Percentiles rank a stretch among this genome's conserved stretches.
phyloP scores from a whole-genome alignment of 2,329 filamentous ascomycete species.

The Didymella lethalis region DNA sequence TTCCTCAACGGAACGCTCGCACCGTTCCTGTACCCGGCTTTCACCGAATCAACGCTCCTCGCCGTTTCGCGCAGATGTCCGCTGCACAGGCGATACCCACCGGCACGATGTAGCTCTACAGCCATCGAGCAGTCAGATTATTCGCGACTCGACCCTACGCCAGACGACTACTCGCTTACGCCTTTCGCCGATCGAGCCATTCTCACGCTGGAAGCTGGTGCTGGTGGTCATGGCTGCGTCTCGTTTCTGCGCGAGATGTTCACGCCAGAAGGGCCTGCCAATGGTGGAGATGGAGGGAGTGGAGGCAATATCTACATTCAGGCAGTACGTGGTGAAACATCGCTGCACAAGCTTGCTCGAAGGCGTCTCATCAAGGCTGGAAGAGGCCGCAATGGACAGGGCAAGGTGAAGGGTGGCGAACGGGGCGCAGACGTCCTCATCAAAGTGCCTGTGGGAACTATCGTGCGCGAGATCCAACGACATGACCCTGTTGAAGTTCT shows the following conservation, averaged over 20 bases:
- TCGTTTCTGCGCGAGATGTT: constrained; percentile 94
- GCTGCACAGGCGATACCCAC: constrained; percentile 23
- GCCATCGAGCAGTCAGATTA: constrained; percentile 23
- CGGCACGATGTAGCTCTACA: constrained; percentile 43
- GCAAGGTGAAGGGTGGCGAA: constrained; percentile 75
- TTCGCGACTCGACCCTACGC: constrained; percentile 73
- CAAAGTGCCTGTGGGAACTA: constrained; percentile 89
- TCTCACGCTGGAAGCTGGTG: constrained; percentile 78
- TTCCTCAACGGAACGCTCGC: constrained; percentile 50
- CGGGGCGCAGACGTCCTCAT: constrained; percentile 88
- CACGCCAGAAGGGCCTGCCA: constrained; percentile 85
- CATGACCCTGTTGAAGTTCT: constrained; percentile 79
- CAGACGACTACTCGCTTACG: constrained; percentile 82
- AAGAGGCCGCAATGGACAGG: constrained; percentile 79
- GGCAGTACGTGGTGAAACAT: constrained; percentile 88
- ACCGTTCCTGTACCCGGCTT: constrained; percentile 57
- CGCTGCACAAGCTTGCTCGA: constrained; percentile 87
- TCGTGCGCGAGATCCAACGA: constrained; percentile 82
- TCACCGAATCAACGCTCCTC: constrained; percentile 38
- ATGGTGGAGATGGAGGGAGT: constrained; percentile 91
- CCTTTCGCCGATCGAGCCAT: constrained; percentile 88
- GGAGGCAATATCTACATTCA: constrained; percentile 96
- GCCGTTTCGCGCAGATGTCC: constrained; percentile 32
- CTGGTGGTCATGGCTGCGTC: constrained; percentile 89
- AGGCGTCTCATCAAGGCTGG: constrained; percentile 77